Conservation (phyloP, 2,329 filamentous ascomycete species). For the Aspergillus thermomutatus region DNA sequence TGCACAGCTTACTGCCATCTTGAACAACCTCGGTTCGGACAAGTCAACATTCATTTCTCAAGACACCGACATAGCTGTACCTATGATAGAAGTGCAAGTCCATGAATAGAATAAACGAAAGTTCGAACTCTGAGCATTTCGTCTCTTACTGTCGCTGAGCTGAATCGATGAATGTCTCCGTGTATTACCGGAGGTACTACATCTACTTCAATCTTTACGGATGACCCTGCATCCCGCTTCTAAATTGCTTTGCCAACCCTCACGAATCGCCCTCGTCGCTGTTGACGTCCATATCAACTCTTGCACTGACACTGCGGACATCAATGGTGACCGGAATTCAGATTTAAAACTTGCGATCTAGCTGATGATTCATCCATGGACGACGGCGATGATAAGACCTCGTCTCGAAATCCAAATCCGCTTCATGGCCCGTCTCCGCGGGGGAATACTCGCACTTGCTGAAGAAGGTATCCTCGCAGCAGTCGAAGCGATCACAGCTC, state of each 20-base stretch:
- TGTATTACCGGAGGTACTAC: too few relatives aligned
- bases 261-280: too few relatives aligned
- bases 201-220: background rate
- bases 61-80: background rate
- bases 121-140: too few relatives aligned
- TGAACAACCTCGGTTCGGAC: background rate
- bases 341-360: background rate
- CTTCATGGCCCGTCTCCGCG: background rate
- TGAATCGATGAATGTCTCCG: too few relatives aligned
- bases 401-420: background rate
- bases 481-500: background rate
- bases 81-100: background rate
- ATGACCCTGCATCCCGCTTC: background rate
- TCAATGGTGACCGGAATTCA: background rate
- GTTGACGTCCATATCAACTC: too few relatives aligned
- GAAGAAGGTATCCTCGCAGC: background rate
- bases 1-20: background rate
- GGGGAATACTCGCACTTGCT: background rate
- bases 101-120: background rate
- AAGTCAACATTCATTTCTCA: background rate
- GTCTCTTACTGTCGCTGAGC: too few relatives aligned
- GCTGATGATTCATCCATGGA: background rate
- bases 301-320: background rate
- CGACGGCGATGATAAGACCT: conserved; percentile 1
- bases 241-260: background rate